Base-by-base conservation (phyloP, 2,329 filamentous ascomycete genomes). In the Polychaeton citri region DNA sequence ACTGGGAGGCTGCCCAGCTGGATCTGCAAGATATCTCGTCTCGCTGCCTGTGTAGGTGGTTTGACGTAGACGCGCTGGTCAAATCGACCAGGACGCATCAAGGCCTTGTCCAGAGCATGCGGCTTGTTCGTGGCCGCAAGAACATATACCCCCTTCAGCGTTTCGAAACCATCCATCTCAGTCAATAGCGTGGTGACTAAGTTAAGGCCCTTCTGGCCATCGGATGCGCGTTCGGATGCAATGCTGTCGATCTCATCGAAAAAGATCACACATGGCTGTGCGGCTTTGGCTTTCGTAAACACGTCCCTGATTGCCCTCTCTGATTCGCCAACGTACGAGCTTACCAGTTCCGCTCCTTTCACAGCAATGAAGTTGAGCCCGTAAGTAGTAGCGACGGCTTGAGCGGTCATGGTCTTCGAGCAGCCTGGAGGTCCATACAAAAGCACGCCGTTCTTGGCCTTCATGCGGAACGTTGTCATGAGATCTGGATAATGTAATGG, bases 241-340 rank as follows among this genome's bases (percentile, higher is more conserved):
- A 96, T 88, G 4, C 83, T 78, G 60, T 96, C 87, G 48, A 96
- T 90, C 58, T 96, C 87, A 55, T 96, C 87, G 46, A 95, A 94
- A 68, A 95, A 96, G 49, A 96, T 86, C 59, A 95, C 88, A 54
- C 82, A 86, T 0, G 88, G 88, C 35, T 79, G 77, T 6, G 86
- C 87, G n/a, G 80, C 78, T 30, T 81, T 72, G 1, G 88, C 88
- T 48, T 87, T 82, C 36, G 79, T 72, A 55, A 96, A 95, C 1
- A 95, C 74, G 37, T 85, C 81, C 24, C 88, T 76, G 30, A 95
- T 72, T 6, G 81, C 79, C 8, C 85, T 76, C 61, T 96, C 88
- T 2, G 86, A 88, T 58, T 96, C 88, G 42, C 88, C 88, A 13
- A 96, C 87, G 59, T 95, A 96, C 83, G 93, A 94, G 61, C 86